Percentiles rank a stretch among this genome's conserved stretches.
These are phyloP conservation scores for Tetradesmus lagerheimii DNA, from an alignment of 139 green algal genomes.

Conservation along the genomic window DNA sequence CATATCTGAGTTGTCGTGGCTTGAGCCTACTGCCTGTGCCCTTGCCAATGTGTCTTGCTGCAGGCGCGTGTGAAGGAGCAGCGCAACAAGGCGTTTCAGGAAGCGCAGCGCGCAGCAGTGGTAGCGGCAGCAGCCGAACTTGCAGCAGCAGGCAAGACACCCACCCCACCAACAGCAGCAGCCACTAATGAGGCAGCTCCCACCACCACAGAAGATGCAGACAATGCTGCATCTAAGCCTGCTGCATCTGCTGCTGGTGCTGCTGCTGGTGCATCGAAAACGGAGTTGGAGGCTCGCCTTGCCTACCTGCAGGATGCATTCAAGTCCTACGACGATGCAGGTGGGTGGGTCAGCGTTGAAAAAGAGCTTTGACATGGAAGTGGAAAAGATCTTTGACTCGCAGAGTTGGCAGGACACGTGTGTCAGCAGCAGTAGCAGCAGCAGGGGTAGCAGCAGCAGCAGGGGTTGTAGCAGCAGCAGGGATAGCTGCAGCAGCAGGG, in stretches of 20 bases:
- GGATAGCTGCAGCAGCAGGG: no score
- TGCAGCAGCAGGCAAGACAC: background rate
- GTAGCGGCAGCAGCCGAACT: slow-evolving; percentile 33
- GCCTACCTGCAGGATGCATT: slow-evolving; percentile 48
- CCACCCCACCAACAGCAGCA: background rate
- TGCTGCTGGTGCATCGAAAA: slow-evolving; percentile 24
- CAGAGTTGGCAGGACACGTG: background rate
- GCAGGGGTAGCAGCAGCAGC: background rate
- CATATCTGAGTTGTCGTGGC: no score
- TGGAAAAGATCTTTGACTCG: background rate
- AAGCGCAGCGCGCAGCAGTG: slow-evolving; percentile 66
- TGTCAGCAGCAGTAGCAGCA: background rate
- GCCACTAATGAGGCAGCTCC: background rate
- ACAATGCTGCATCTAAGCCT: background rate
- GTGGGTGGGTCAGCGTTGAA: background rate
- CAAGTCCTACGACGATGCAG: slow-evolving; percentile 61
- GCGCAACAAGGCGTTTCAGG: slow-evolving; percentile 73
- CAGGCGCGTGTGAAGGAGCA: slow-evolving; percentile 63
- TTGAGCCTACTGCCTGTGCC: background rate
- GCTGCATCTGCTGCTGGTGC: background rate
- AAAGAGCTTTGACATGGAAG: background rate
- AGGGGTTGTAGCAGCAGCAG: background rate
- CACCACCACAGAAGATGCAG: slow-evolving; percentile 27
- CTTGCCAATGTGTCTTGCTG: background rate
- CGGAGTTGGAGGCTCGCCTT: slow-evolving; percentile 82